These are phyloP conservation scores for Ascochyta fabae DNA, from an alignment of 2,329 filamentous ascomycete species.

Conservation along the genomic window DNA sequence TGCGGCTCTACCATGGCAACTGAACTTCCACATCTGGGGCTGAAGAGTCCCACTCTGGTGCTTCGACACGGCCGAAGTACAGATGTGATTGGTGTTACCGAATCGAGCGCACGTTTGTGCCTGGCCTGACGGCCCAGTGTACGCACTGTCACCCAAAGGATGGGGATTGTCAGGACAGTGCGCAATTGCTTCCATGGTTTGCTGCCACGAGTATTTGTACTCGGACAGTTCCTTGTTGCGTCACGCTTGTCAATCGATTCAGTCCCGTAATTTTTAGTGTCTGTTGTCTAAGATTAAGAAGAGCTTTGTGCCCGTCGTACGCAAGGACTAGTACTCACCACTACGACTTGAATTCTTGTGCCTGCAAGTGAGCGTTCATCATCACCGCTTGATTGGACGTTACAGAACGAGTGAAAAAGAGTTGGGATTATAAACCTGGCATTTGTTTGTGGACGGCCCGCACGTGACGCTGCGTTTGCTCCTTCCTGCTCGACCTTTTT, in stretches of 20 bases:
- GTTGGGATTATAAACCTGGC: constrained; percentile 6
- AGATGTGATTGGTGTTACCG: constrained; percentile 35
- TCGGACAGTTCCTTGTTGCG: constrained; percentile 28
- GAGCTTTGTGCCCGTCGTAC: constrained; percentile 16
- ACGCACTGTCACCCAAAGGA: constrained; percentile 31
- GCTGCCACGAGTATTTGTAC: constrained; percentile 34
- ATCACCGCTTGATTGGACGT: constrained; percentile 3
- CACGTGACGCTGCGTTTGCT: constrained; percentile 16
- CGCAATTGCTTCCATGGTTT: constrained; percentile 15
- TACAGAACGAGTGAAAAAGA: constrained; percentile 13
- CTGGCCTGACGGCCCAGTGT: constrained; percentile 30
- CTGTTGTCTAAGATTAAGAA: constrained; percentile 15
- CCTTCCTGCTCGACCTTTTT: constrained; percentile 20
- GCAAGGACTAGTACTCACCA: neutral
- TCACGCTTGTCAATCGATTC: constrained; percentile 23
- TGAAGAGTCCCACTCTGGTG: constrained; percentile 23
- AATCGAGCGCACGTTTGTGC: constrained; percentile 29
- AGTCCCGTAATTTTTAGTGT: constrained; percentile 21
- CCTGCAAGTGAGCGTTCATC: constrained; percentile 2
- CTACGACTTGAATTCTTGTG: neutral
- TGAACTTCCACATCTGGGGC: constrained; percentile 7
- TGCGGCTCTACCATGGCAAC: constrained; percentile 13
- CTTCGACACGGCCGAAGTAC: constrained; percentile 17
- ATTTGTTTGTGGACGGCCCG: neutral
- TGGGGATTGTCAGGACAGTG: constrained; percentile 27